Conservation (phyloP, 768 basidiomycete species). For the Phlegmacium glaucopus region DNA sequence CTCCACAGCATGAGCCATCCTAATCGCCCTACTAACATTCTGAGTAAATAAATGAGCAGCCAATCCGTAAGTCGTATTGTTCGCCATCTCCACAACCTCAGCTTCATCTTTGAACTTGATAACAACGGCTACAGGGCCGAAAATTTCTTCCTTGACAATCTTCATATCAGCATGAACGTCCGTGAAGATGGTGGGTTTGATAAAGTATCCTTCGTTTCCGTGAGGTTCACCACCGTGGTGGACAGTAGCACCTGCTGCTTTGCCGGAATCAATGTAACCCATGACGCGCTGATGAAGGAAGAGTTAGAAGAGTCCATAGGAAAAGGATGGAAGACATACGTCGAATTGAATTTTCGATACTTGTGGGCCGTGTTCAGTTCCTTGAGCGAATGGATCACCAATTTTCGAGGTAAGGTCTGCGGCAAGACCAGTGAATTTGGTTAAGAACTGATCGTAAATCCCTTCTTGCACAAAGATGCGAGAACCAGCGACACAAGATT, state of each 20-base stretch:
- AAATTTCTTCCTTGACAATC: no score
- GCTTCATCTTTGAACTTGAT: no score
- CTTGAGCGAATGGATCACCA: constrained; percentile 58
- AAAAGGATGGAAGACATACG: constrained; percentile 34
- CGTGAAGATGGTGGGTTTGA: no score
- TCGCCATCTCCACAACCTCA: no score
- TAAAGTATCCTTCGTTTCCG: no score
- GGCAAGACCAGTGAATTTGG: constrained; percentile 49
- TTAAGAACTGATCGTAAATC: constrained; percentile 76
- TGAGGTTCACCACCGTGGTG: no score
- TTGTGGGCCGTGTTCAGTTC: no score
- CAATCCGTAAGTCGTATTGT: constrained; percentile 74
- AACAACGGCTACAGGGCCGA: no score
- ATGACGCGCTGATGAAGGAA: constrained; percentile 54
- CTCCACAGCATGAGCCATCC: constrained; percentile 65
- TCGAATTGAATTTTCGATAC: no score
- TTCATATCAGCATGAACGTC: no score
- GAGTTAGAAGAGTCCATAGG: neutral
- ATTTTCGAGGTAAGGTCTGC: constrained; percentile 43
- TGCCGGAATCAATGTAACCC: constrained; percentile 73
- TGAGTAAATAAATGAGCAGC: constrained; percentile 74
- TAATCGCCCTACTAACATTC: constrained; percentile 63
- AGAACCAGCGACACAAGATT: constrained; percentile 75
- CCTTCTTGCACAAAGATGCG: constrained; percentile 52
- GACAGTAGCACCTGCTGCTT: constrained; percentile 66